These are phyloP conservation scores for Smittium culicis DNA, from an alignment of 371 early-diverging fungal genomes.

Conservation along the genomic window DNA sequence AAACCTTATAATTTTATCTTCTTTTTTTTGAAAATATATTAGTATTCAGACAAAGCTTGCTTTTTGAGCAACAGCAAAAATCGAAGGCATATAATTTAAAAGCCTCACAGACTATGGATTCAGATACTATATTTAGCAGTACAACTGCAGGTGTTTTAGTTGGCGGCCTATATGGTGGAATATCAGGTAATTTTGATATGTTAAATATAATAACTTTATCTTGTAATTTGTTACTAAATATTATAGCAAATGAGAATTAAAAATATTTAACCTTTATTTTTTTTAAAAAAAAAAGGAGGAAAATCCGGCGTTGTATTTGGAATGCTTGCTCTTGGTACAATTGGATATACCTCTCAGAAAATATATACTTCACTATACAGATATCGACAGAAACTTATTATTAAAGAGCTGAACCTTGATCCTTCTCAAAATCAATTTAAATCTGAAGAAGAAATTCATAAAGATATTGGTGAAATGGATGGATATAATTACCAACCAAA, in stretches of 20 bases:
- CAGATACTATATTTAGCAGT: conserved; percentile 28
- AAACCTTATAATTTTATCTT: too few species aligned
- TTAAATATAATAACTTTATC: too few species aligned
- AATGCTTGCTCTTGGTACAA: conserved; percentile 1
- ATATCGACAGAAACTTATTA: conserved; percentile 6
- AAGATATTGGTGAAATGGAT: background rate
- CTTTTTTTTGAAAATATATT: conserved; percentile 3
- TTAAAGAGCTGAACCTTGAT: background rate
- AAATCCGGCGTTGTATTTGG: conserved; percentile 5
- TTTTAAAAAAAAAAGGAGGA: conserved; percentile 9
- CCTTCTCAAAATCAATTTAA: background rate
- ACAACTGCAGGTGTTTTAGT: conserved; percentile 19
- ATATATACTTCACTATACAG: conserved; percentile 11
- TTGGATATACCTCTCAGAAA: conserved; percentile 1
- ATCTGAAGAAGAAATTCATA: background rate
- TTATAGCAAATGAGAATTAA: too few species aligned
- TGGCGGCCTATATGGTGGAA: conserved; percentile 20
- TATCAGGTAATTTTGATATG: conserved; percentile 12
- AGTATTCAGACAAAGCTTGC: conserved; percentile 18
- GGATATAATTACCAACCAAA: conserved; percentile 1
- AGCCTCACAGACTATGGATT: conserved; percentile 16
- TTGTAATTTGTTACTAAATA: too few species aligned
- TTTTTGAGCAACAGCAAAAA: conserved; percentile 18
- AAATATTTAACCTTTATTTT: too few species aligned
- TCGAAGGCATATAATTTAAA: conserved; percentile 13